Base-by-base conservation (phyloP, 257 asterid genomes). In the Ligustrum vulgare region DNA sequence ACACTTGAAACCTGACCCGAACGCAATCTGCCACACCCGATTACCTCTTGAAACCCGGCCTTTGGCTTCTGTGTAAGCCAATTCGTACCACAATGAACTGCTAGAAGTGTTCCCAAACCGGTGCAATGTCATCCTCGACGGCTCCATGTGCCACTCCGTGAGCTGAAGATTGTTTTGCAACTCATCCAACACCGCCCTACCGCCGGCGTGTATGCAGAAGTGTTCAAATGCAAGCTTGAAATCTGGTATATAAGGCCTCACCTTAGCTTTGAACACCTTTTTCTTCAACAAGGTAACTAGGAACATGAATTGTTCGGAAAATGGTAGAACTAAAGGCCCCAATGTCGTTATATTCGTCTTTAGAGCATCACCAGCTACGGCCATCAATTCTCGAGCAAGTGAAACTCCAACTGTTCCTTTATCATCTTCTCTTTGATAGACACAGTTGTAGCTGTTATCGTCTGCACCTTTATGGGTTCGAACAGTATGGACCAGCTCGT, bases 1-100 rank as follows among this genome's bases (percentile, higher is more conserved):
- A 58, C 94, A 89, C 86, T 89, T 86, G 76, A 87, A 87, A 11
- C 94, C 92, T 35, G 92, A 86, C 54, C 94, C 92, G 56, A 80
- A 87, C 1, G 92, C 95, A 5, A 86, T 86, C 70, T 87, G 92
- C 95, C 95, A 87, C 0, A 86, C 83, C 77, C 89, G 78, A 32
- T 86, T 87, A 0, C 94, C 91, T 72, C 76, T 86, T 8, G 31
- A 68, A 1, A 89, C 88, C 22, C 87, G 77, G 10, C 87, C 92
- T 80, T 89, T 87, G 2, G 92, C 87, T 60, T 89, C 94, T 0
- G 83, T 67, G 25, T 89, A 89, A 0, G 94, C 88, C 35, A 89
- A 69, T 39, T 78, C 90, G 15, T 89, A 89, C 94, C 92, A 89
- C 36, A 87, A 15, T 0, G 91, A 85, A 28, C 91, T 86, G 69